Base-by-base conservation (phyloP, 441 rosid species). In the Populus trichocarpa region DNA sequence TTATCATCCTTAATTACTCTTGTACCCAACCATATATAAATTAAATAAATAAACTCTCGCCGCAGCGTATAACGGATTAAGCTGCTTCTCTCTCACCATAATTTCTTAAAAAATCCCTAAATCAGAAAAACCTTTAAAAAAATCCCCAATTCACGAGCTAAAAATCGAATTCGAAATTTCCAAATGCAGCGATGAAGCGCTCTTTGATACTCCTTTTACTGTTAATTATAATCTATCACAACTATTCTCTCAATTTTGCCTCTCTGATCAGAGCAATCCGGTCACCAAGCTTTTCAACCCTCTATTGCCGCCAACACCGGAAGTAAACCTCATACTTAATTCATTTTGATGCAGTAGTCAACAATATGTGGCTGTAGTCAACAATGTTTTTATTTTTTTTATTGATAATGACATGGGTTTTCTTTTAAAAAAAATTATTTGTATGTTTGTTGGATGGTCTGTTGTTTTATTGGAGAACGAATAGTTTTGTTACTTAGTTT, bases 361-460 rank as follows among this genome's bases (percentile, higher is more conserved):
- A 73, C 86, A 81, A 57, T 85, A 84, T 71, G 73, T 90, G 63
- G 90, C 91, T 76, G 78, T 81, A 18, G 75, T 64, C 35, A 36
- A 81, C 12, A 73, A 14, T 57, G 87, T 87, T 71, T 86, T 93
- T 78, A 94, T 92, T 78, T 91, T 90, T 71, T 82, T 35, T 8
- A 9, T 69, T 66, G 5, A 66, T 25, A 23, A 11, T 25, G 33
- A 81, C 30, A 6, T 71, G 2, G 11, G 67, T 73, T 18, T 59
- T 33, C 0, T 6, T n/a, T 30, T 30, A 1, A 3, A 40, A 70
- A 40, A 0, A 85, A 87, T 95, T 11, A 25, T 42, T 70, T 25
- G 28, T 23, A 40, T 14, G 28, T 75, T 6, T 35, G 36, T 2
- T 71, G 20, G 18, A 59, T n/a, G 26, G 38, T 3, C n/a, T 35